Evolutionary conservation across 345 rosid species (phyloP), one percentile per base, ranked within the genome.

Genomic region (Microthlaspi erraticum): DNA sequence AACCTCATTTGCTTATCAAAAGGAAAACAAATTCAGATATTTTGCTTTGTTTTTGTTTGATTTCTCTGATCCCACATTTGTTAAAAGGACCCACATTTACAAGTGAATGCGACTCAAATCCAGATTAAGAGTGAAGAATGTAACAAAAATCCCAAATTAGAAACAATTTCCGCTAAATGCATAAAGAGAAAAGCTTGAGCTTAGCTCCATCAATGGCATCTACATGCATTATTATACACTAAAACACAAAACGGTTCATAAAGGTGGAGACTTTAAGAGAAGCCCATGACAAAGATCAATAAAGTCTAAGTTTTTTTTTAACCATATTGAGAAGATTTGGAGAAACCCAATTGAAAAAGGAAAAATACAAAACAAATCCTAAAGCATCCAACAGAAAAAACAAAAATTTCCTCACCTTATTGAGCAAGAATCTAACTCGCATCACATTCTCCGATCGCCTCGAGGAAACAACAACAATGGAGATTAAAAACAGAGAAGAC

Each of bases 271-370:
- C 75, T 75, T 75, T 54, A 74, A 55, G 1, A 63, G 50, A 64
- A 76, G 70, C 75, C 53, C 75, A 76, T 75, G 75, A 64, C 61
- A 26, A 3, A 61, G 23, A 42, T 2, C 64, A 53, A 75, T 20
- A 75, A 75, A 75, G 74, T 55, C 20, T 17, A 7, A 39, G 2
- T 20, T 62, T 60, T 51, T 44, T 44, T 7, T 37, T 26, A 53
- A 37, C 78, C 29, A 68, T 49, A 52, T 60, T 75, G 8, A 68
- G 64, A 67, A 60, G 73, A 67, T 53, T 42, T 43, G 38, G 12
- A 12, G 29, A 38, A 54, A 72, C 8, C 41, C 29, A 3, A 26
- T 31, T 31, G 17, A 34, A 1, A 19, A 33, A 14, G 5, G 32
- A 4, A 10, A 59, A 5, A 60, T 26, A 26, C 29, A 26, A 55